Evolutionary conservation across 352 stramenopile genomes (phyloP).

Genomic region (Phytophthora quininea): DNA sequence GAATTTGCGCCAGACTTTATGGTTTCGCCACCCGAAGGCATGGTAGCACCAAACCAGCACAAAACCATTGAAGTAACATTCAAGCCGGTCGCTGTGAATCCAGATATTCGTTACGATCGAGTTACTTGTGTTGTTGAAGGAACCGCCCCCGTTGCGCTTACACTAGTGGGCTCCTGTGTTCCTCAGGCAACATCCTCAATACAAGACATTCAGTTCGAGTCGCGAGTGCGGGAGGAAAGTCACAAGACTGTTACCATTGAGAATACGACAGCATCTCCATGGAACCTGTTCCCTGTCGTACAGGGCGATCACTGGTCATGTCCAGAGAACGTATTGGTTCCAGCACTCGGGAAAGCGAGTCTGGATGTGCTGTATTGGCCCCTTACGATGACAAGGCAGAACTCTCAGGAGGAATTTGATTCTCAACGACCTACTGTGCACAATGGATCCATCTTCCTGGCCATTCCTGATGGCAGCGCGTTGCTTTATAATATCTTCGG

Average conservation of each 20-base stretch:
- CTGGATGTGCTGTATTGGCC: constrained; percentile 83
- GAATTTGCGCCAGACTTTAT: constrained; percentile 85
- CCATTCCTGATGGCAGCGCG: constrained; percentile 89
- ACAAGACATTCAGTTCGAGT: constrained; percentile 86
- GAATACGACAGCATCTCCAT: constrained; percentile 83
- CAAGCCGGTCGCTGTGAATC: constrained; percentile 71
- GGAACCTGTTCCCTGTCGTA: constrained; percentile 89
- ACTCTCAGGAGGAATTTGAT: constrained; percentile 24
- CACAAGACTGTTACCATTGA: constrained; percentile 73
- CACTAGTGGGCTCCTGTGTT: constrained; percentile 87
- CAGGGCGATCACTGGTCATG: constrained; percentile 89
- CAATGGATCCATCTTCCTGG: constrained; percentile 88
- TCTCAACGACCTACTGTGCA: constrained; percentile 54
- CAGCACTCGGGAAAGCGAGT: constrained; percentile 62
- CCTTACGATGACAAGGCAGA: constrained; percentile 82
- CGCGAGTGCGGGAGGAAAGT: constrained; percentile 70
- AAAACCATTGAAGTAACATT: constrained; percentile 92
- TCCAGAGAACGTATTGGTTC: constrained; percentile 81
- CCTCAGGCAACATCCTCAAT: constrained; percentile 88
- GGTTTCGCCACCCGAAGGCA: constrained; percentile 81
- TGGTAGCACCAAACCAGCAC: constrained; percentile 84
- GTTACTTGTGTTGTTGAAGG: constrained; percentile 77
- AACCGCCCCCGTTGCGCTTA: constrained; percentile 63
- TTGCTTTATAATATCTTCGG: constrained; percentile 89
- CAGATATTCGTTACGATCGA: constrained; percentile 90